Evolutionary conservation across 78 protist species (phyloP), one percentile per base, ranked within the genome.

Genomic region (Fonticula alba): DNA sequence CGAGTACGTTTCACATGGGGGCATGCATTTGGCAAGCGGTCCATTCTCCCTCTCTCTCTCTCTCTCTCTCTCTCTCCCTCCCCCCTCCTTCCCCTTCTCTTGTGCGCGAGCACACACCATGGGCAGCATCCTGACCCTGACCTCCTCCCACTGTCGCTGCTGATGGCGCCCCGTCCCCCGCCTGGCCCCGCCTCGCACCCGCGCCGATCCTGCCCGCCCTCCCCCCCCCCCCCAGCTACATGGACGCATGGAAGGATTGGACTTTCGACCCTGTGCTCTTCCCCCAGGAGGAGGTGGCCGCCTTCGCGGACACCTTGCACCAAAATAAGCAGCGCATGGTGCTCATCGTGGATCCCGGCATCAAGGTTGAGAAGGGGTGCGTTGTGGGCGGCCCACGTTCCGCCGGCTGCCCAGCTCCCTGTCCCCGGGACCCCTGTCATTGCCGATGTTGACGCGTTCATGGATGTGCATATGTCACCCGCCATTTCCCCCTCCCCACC

Each of bases 261-360:
- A 78, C 86, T 14, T 59, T 37, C 19, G 84, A 84, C 56, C 82
- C 85, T 24, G 71, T 52, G 54, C 29, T 36, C 58, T 84, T 62
- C 54, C 74, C 85, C 1, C 57, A n/a, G 17, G 37, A 20, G 7
- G 41, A 60, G 27, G 38, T 77, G 71, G 26, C 17, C 7, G 53
- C 41, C 17, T 69, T 62, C n/a, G 49, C 72, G 14, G 60, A 74
- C 24, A 22, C 32, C 19, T 55, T 83, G 15, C 88, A 83, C 57
- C 22, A 50, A 9, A 62, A 71, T 29, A 61, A 66, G 35, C 78
- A 75, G 74, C 75, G 66, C 29, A 73, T 71, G n/a, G 75, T 83
- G 4, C 71, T 71, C 75, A 83, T 83, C 58, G 67, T 79, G 43
- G 88, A 83, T 66, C 88, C 88, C 10, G 83, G 82, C 57, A 75